Evolutionary conservation across 768 basidiomycete genomes (phyloP).

Genomic region (Cystoderma amianthinum): DNA sequence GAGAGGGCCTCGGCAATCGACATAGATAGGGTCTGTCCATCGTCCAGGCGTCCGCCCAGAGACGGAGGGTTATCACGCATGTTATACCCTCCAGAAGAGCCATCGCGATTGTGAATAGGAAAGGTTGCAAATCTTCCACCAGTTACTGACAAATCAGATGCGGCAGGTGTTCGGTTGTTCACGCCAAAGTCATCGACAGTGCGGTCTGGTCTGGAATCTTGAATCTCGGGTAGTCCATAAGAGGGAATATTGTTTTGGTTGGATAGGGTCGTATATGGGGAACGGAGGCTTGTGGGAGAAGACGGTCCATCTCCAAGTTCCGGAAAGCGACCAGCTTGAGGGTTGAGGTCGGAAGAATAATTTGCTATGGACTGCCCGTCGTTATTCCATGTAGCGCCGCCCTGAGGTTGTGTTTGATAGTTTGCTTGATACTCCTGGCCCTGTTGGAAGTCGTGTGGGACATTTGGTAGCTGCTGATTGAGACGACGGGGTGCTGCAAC

Average conservation of each 20-base stretch:
- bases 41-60: slow-evolving; percentile 12
- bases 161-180: slow-evolving; percentile 13
- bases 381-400: no score
- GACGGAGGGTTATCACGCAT: slow-evolving; percentile 22
- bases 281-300: background rate
- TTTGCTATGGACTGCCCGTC: no score
- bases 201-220: slow-evolving; percentile 3
- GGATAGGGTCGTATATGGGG: slow-evolving; percentile 5
- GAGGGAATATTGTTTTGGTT: slow-evolving; percentile 3
- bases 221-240: background rate
- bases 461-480: slow-evolving; percentile 7
- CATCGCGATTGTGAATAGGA: slow-evolving; percentile 37
- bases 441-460: slow-evolving; percentile 1
- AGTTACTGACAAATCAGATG: slow-evolving; percentile 13
- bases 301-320: background rate
- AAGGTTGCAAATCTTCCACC: slow-evolving; percentile 64
- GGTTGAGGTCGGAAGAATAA: no score
- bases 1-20: slow-evolving; percentile 26
- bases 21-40: slow-evolving; percentile 25
- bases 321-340: background rate
- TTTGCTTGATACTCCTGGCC: background rate
- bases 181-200: slow-evolving; percentile 37
- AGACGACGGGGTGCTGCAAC: slow-evolving; percentile 17
- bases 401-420: background rate
- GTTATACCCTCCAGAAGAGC: slow-evolving; percentile 13